Evolutionary conservation across 148 eudicot species (phyloP).

Genomic region (Drosera capensis): DNA sequence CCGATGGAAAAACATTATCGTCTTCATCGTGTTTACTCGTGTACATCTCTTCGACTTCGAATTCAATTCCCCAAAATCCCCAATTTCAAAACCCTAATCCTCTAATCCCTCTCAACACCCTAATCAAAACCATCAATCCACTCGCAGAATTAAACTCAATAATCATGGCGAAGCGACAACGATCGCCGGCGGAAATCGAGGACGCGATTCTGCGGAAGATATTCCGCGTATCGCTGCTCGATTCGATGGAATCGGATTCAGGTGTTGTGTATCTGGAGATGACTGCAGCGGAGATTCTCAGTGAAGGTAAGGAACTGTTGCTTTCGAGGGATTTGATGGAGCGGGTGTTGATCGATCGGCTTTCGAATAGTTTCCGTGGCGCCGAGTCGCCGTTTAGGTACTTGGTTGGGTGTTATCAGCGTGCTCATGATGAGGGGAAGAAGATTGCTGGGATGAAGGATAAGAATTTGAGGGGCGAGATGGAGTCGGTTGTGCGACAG

Average conservation of each 20-base stretch:
- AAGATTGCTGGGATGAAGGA: slow-evolving; percentile 72
- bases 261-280: slow-evolving; percentile 56
- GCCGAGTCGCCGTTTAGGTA: slow-evolving; percentile 69
- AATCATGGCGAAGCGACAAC: slow-evolving; percentile 48
- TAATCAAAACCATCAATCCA: too few species aligned
- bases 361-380: slow-evolving; percentile 38
- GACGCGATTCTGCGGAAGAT: slow-evolving; percentile 75
- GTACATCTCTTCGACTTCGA: too few species aligned
- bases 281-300: slow-evolving; percentile 82
- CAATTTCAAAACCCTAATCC: too few species aligned
- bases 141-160: too few species aligned
- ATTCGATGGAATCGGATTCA: slow-evolving; percentile 50
- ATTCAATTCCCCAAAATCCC: too few species aligned
- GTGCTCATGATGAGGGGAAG: slow-evolving; percentile 68
- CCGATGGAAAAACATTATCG: too few species aligned
- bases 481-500: slow-evolving; percentile 49
- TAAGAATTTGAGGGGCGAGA: slow-evolving; percentile 41
- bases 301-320: slow-evolving; percentile 59
- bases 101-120: too few species aligned
- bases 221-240: slow-evolving; percentile 47
- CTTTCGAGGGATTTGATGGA: slow-evolving; percentile 66
- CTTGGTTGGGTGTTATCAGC: slow-evolving; percentile 44
- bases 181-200: slow-evolving; percentile 64
- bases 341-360: slow-evolving; percentile 67
- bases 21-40: too few species aligned